Percentiles rank a stretch among this genome's conserved stretches.
Conservation (phyloP, 768 basidiomycete species). For the Plicaturopsis crispa region DNA sequence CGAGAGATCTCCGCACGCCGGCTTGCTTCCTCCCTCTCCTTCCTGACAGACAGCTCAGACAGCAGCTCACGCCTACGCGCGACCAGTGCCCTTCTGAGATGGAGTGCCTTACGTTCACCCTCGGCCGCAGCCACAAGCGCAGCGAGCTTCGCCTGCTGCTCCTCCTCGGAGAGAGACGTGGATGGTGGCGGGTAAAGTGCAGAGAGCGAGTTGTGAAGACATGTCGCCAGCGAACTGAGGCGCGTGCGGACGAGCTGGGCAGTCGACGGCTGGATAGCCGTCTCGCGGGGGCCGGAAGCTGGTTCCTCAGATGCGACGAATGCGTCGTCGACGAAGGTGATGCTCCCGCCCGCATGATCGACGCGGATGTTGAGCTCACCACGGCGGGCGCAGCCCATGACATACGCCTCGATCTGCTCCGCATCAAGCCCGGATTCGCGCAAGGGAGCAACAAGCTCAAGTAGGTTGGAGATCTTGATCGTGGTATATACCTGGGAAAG, state of each 20-base stretch:
- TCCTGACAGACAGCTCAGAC: constrained; percentile 74
- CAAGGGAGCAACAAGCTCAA: constrained; percentile 73
- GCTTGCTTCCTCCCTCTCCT: constrained; percentile 84
- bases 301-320: constrained; percentile 34
- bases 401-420: constrained; percentile 82
- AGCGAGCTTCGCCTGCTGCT: constrained; percentile 50
- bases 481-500: constrained; percentile 90
- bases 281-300: constrained; percentile 25
- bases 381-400: constrained; percentile 86
- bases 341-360: constrained; percentile 80
- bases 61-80: constrained; percentile 81
- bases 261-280: constrained; percentile 60
- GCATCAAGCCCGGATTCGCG: constrained; percentile 50
- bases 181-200: constrained; percentile 39
- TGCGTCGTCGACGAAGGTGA: constrained; percentile 78
- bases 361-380: constrained; percentile 83
- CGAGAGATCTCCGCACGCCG: constrained; percentile 62
- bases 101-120: constrained; percentile 70
- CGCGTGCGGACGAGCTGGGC: constrained; percentile 71
- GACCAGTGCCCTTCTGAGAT: constrained; percentile 71
- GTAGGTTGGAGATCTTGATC: constrained; percentile 71
- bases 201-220: constrained; percentile 64
- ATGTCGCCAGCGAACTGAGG: constrained; percentile 66
- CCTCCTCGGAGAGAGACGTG: constrained; percentile 38
- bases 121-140: constrained; percentile 58